Percentiles rank a stretch among this genome's conserved stretches.
These are phyloP conservation scores for Mallotus repandus DNA, from an alignment of 441 rosid genomes.

Conservation along the genomic window DNA sequence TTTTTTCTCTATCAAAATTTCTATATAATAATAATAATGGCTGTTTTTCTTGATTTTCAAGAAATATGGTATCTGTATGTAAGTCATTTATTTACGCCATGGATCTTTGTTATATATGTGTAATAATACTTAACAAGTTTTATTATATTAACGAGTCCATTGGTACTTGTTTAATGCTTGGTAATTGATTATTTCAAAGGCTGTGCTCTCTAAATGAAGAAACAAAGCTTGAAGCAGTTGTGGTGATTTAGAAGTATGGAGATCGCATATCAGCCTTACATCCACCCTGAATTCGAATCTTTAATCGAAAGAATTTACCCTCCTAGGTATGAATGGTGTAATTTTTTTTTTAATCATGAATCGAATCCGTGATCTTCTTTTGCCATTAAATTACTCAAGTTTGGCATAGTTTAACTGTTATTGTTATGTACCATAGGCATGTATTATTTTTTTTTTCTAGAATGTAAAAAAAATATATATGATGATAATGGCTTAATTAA, in stretches of 20 bases:
- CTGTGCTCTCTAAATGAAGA: not conserved
- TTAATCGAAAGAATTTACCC: conserved; percentile 86
- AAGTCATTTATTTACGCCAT: too few species aligned
- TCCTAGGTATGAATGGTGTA: conserved; percentile 45
- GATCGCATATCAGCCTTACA: conserved; percentile 59
- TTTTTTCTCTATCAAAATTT: too few species aligned
- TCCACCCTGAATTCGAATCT: conserved; percentile 72
- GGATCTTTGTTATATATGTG: not conserved
- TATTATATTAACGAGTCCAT: too few species aligned
- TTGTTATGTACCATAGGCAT: too few species aligned
- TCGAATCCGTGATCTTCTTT: too few species aligned
- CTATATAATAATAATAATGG: not conserved
- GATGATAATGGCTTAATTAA: not conserved
- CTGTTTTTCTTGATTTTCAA: conserved; percentile 16
- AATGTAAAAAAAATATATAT: not conserved
- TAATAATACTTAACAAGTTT: not conserved
- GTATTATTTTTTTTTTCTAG: not conserved
- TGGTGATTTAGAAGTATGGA: conserved; percentile 45
- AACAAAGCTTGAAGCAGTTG: conserved; percentile 6
- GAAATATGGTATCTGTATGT: conserved; percentile 11
- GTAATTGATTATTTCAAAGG: not conserved
- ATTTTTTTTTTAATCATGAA: too few species aligned
- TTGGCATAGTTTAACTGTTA: not conserved
- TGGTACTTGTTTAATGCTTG: not conserved
- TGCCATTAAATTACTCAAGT: too few species aligned